These are phyloP conservation scores for Colletotrichum phormii DNA, from an alignment of 2,329 filamentous ascomycete genomes.

Conservation along the genomic window DNA sequence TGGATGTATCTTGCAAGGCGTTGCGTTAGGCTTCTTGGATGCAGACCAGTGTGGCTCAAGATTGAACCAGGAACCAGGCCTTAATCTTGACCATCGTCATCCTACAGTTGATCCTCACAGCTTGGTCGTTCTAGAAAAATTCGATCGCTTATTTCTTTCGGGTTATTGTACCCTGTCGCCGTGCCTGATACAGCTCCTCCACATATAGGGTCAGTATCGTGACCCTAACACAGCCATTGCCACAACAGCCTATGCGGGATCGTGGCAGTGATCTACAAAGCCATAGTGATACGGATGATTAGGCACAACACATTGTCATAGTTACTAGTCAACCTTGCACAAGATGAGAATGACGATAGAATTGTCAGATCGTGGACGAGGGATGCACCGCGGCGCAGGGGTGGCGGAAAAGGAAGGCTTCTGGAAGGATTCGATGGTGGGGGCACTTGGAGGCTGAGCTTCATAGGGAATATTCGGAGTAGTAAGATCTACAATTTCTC, in stretches of 20 bases:
- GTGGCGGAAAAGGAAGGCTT: conserved; percentile 33
- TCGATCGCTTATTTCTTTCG: background rate
- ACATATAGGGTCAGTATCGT: background rate
- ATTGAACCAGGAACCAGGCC: background rate
- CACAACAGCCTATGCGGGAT: background rate
- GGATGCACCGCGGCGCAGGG: conserved; percentile 9
- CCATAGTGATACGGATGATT: background rate
- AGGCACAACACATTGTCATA: background rate
- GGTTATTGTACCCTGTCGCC: background rate
- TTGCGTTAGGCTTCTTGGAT: background rate
- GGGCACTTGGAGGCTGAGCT: background rate
- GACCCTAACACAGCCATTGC: background rate
- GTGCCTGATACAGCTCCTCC: background rate
- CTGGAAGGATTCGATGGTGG: conserved; percentile 29
- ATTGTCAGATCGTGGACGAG: background rate
- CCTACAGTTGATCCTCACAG: background rate
- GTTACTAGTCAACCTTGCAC: background rate
- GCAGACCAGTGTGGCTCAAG: background rate
- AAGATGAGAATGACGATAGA: background rate
- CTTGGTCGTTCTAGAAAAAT: background rate
- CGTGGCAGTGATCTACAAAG: background rate
- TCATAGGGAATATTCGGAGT: background rate
- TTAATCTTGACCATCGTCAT: background rate
- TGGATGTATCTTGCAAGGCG: background rate
- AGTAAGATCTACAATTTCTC: background rate